Evolutionary conservation across 2,329 filamentous ascomycete species (phyloP), one percentile per base, ranked within the genome.

Genomic region (Claviceps cyperi): DNA sequence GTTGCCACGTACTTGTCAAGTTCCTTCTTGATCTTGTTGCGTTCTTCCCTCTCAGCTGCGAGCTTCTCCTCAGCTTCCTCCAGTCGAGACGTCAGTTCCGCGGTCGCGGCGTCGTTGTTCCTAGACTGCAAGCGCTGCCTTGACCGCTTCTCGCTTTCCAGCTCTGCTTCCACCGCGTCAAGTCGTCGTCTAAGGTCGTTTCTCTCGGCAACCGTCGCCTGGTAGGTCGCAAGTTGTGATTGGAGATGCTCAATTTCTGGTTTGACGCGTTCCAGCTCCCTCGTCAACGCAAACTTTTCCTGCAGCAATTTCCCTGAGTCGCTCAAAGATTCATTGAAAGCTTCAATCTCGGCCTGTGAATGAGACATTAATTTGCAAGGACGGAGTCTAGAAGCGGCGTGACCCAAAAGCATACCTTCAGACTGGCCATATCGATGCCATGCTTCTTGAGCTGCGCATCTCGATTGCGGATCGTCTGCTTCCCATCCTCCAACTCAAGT

Each of bases 141-240:
- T 2, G 63, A 63, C 50, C 63, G 60, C 52, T 66, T 91, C 62
- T 92, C 86, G 56, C 85, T 86, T 55, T 90, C 86, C 2, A 95
- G 73, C 58, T 94, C 85, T 43, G 87, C 81, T 63, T 94, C 85
- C 2, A 90, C 66, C 1, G 83, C 80, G 59, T 76, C 83, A 28
- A 95, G 65, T 65, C 92, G 86, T 45, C 85, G 81, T 61, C 92
- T 83, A 14, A 96, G 68, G 2, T 83, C 76, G 44, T 91, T 72
- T 64, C 94, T 95, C 61, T 94, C 88, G 1, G 83, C 73, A 15
- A 94, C 71, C 11, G 86, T 69, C 2, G 77, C 74, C 59, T 89
- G 81, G 49, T 90, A 80, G 14, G 74, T 71, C 28, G 68, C 60
- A 11, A 80, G 62, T 57, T 80, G 76, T 2, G 74, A 71, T 54